Conservation (phyloP, 148 eudicot species). For the Bassia scoparia region DNA sequence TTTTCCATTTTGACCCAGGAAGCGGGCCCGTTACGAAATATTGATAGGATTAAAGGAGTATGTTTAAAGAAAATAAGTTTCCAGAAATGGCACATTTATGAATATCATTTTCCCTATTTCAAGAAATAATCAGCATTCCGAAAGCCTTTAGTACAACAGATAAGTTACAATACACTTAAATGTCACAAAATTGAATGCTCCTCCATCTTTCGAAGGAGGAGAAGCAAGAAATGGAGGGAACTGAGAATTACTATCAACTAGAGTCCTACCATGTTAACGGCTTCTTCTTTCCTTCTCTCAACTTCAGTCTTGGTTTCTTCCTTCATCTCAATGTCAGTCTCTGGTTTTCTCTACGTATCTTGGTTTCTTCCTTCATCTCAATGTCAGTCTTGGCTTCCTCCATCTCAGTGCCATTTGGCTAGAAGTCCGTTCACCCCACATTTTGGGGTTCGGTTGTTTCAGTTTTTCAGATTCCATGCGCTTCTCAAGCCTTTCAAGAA, state of each 20-base stretch:
- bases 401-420: constrained; percentile 23
- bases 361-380: constrained; percentile 22
- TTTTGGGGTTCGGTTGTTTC: constrained; percentile 12
- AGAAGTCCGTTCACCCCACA: constrained; percentile 18
- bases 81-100: background rate
- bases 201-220: background rate
- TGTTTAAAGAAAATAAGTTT: background rate
- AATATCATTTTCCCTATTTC: background rate
- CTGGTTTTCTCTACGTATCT: no score
- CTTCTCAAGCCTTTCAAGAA: constrained; percentile 65
- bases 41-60: background rate
- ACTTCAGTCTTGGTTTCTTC: constrained; percentile 21
- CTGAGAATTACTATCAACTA: background rate
- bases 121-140: background rate
- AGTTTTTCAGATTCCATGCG: constrained; percentile 30
- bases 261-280: constrained; percentile 19
- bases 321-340: constrained; percentile 22
- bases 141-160: background rate
- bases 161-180: no score
- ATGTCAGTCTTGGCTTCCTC: constrained; percentile 24
- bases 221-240: background rate
- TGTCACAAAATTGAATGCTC: constrained; percentile 9
- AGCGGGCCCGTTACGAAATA: no score
- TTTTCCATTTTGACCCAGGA: background rate
- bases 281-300: constrained; percentile 23